Evolutionary conservation across 306 rosid genomes (phyloP).

Genomic region (Ochetophila trinervis): DNA sequence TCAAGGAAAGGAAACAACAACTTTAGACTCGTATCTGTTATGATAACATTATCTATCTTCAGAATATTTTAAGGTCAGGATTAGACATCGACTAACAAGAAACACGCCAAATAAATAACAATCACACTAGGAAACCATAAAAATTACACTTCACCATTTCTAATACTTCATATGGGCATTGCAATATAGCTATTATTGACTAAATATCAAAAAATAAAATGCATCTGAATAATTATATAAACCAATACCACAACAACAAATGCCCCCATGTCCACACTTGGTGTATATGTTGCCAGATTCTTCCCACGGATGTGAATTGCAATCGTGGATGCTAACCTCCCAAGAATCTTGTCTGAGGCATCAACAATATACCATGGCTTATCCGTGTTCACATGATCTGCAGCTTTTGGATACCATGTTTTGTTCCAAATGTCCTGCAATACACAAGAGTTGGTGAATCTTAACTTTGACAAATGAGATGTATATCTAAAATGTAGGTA

Average conservation of each 20-base stretch:
- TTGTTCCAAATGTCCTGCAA: slow-evolving; percentile 91
- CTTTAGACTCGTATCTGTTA: not conserved
- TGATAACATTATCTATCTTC: slow-evolving; percentile 9
- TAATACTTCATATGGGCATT: slow-evolving; percentile 4
- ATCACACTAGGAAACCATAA: not conserved
- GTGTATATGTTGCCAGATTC: slow-evolving; percentile 71
- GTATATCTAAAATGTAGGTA: not conserved
- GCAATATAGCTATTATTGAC: not conserved
- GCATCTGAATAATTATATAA: not conserved
- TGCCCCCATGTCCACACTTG: slow-evolving; percentile 98
- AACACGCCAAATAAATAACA: not conserved
- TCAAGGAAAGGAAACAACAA: not conserved
- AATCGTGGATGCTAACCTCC: slow-evolving; percentile 89
- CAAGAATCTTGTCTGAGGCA: slow-evolving; percentile 85
- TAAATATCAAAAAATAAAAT: slow-evolving; percentile 8
- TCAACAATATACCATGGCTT: slow-evolving; percentile 90
- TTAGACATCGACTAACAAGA: slow-evolving; percentile 2
- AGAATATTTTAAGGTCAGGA: slow-evolving; percentile 11
- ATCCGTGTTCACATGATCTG: slow-evolving; percentile 83
- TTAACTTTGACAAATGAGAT: not conserved
- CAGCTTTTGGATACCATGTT: slow-evolving; percentile 95
- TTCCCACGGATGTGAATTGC: slow-evolving; percentile 85
- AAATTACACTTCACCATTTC: slow-evolving; percentile 10
- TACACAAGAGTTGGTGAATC: not conserved
- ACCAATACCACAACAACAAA: slow-evolving; percentile 87